These are phyloP conservation scores for Tuber aestivum DNA, from an alignment of 495 filamentous ascomycete genomes.

Conservation along the genomic window DNA sequence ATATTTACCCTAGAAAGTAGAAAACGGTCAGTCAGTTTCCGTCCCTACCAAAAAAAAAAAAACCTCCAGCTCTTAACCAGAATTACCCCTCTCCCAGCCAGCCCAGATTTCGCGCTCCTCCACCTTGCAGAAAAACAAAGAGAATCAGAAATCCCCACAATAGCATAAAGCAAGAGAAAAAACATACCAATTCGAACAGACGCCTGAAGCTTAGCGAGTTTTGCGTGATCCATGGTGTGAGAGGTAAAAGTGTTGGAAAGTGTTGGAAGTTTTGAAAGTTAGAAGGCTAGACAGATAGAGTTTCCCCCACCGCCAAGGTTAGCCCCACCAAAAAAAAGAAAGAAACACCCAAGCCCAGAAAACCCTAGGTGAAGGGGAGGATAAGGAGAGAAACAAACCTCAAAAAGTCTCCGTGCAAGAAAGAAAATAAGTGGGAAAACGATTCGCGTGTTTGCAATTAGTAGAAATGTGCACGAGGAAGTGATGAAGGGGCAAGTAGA, in stretches of 20 bases:
- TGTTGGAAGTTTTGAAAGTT: slow-evolving; percentile 14
- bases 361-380: background rate
- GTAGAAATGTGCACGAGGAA: background rate
- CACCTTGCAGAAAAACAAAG: slow-evolving; percentile 7
- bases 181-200: slow-evolving; percentile 71
- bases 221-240: slow-evolving; percentile 62
- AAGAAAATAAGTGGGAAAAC: slow-evolving; percentile 11
- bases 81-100: slow-evolving; percentile 9
- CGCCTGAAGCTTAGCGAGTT: slow-evolving; percentile 71
- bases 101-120: slow-evolving; percentile 20
- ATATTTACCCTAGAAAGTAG: slow-evolving; percentile 43
- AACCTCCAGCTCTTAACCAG: background rate
- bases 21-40: slow-evolving; percentile 18
- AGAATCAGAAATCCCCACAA: slow-evolving; percentile 20
- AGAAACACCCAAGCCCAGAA: background rate
- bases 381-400: background rate
- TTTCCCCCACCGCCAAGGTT: slow-evolving; percentile 14
- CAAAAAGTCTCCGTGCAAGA: slow-evolving; percentile 17
- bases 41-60: slow-evolving; percentile 4
- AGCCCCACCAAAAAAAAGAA: slow-evolving; percentile 17
- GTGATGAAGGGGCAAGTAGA: background rate
- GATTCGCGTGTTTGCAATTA: background rate
- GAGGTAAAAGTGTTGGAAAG: slow-evolving; percentile 8
- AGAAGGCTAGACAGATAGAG: slow-evolving; percentile 14
- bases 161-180: slow-evolving; percentile 9